phyloP scores from a whole-genome alignment of 2,329 filamentous ascomycete genomes.

The Cladosporium oxysporum region DNA sequence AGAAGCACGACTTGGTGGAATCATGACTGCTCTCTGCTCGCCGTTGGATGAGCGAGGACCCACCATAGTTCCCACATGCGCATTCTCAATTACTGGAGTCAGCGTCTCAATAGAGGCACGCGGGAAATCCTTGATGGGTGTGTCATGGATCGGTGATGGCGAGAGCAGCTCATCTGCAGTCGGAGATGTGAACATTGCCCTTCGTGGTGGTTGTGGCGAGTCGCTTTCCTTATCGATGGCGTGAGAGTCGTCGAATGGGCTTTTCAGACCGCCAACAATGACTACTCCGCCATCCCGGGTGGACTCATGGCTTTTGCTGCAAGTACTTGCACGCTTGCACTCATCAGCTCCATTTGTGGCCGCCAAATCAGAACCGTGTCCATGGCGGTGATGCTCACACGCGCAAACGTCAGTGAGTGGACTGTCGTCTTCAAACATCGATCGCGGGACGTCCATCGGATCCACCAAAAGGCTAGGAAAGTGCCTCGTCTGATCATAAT shows the following conservation, averaged over 20 bases:
- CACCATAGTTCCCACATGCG: slow-evolving; percentile 32
- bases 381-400: slow-evolving; percentile 17
- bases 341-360: not conserved
- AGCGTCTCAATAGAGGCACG: slow-evolving; percentile 7
- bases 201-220: not conserved
- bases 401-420: slow-evolving; percentile 20
- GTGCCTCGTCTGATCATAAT: slow-evolving; percentile 33
- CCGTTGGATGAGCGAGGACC: slow-evolving; percentile 31
- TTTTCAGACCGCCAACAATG: not conserved
- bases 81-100: slow-evolving; percentile 34
- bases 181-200: slow-evolving; percentile 13
- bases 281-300: not conserved
- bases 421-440: slow-evolving; percentile 17
- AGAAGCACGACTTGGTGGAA: slow-evolving; percentile 25
- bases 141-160: not conserved
- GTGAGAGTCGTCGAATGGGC: slow-evolving; percentile 13
- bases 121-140: not conserved
- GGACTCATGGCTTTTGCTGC: not conserved
- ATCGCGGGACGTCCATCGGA: slow-evolving; percentile 8
- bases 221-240: not conserved
- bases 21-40: slow-evolving; percentile 30
- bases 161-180: slow-evolving; percentile 13
- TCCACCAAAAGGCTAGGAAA: slow-evolving; percentile 27
- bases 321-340: not conserved
- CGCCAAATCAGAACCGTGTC: not conserved